Evolutionary conservation across 2,329 filamentous ascomycete genomes (phyloP).

Genomic region (Fonsecaea multimorphosa): DNA sequence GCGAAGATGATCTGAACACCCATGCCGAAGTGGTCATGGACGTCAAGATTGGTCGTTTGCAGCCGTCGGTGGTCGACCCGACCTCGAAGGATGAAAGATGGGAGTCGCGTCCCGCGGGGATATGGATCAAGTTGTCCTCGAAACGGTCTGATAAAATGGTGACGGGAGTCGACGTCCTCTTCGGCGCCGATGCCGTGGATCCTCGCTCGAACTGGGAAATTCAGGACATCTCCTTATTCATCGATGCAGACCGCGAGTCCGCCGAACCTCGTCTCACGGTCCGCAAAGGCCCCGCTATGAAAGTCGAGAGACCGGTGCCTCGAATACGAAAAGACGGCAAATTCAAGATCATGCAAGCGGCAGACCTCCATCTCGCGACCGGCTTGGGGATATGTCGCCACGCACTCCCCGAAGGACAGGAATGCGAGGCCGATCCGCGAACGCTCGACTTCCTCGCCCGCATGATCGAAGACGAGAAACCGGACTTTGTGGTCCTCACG

Average conservation of each 20-base stretch:
- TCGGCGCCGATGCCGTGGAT: constrained; percentile 89
- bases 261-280: constrained; percentile 78
- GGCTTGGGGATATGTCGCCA: constrained; percentile 86
- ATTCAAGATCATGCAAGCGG: constrained; percentile 96
- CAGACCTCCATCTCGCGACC: constrained; percentile 93
- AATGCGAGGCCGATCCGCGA: constrained; percentile 88
- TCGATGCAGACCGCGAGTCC: constrained; percentile 66
- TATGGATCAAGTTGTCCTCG: constrained; percentile 81
- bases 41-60: constrained; percentile 73
- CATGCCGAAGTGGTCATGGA: constrained; percentile 82
- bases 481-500: constrained; percentile 87
- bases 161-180: constrained; percentile 83
- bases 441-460: constrained; percentile 87
- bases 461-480: constrained; percentile 89
- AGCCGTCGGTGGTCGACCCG: constrained; percentile 66
- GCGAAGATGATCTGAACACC: constrained; percentile 77
- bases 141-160: constrained; percentile 78
- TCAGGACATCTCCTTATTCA: constrained; percentile 72
- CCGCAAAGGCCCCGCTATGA: constrained; percentile 69
- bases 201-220: constrained; percentile 85
- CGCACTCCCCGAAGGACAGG: constrained; percentile 76
- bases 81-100: constrained; percentile 68
- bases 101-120: constrained; percentile 76
- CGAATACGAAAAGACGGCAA: constrained; percentile 86
- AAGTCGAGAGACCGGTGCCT: constrained; percentile 71